Percentiles rank a stretch among this genome's conserved stretches.
These are phyloP conservation scores for Decorospora gaudefroyi DNA, from an alignment of 2,329 filamentous ascomycete genomes.

Conservation along the genomic window DNA sequence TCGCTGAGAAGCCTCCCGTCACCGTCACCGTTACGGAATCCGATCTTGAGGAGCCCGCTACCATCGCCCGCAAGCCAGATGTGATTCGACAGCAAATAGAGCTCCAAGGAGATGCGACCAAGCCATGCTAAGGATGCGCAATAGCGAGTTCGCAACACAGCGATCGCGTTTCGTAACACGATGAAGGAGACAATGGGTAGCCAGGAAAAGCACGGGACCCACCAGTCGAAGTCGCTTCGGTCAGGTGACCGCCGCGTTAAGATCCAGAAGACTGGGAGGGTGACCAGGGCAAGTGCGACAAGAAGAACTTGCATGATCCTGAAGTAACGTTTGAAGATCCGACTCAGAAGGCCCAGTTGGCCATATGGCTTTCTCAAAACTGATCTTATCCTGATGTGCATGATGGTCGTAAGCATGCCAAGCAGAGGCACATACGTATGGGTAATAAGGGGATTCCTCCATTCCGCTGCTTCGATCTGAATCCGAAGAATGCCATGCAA, in stretches of 20 bases:
- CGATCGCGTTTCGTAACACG: constrained; percentile 57
- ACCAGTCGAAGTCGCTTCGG: constrained; percentile 55
- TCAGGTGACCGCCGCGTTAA: constrained; percentile 38
- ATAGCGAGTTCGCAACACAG: constrained; percentile 48
- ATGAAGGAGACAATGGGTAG: constrained; percentile 60
- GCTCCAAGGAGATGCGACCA: constrained; percentile 62
- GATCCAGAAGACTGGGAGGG: constrained; percentile 44
- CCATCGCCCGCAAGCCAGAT: constrained; percentile 65
- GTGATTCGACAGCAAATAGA: constrained; percentile 65
- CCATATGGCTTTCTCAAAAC: constrained; percentile 24
- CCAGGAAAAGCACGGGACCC: constrained; percentile 49
- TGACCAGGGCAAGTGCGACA: constrained; percentile 25
- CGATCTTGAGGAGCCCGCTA: constrained; percentile 54
- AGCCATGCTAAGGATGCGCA: constrained; percentile 58
- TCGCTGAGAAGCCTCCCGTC: constrained; percentile 32
- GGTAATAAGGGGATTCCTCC: not conserved
- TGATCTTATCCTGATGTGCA: constrained; percentile 2
- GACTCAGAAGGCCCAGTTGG: constrained; percentile 20
- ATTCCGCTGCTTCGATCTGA: not conserved
- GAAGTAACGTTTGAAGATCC: constrained; percentile 27
- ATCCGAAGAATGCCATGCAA: constrained; percentile 48
- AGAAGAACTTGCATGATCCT: constrained; percentile 16
- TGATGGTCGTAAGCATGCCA: not conserved
- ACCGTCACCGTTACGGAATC: constrained; percentile 39
- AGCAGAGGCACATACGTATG: not conserved